Percentiles rank a stretch among this genome's conserved stretches.
These are phyloP conservation scores for Cordyceps tenuipes DNA, from an alignment of 2,329 filamentous ascomycete species.

Conservation along the genomic window DNA sequence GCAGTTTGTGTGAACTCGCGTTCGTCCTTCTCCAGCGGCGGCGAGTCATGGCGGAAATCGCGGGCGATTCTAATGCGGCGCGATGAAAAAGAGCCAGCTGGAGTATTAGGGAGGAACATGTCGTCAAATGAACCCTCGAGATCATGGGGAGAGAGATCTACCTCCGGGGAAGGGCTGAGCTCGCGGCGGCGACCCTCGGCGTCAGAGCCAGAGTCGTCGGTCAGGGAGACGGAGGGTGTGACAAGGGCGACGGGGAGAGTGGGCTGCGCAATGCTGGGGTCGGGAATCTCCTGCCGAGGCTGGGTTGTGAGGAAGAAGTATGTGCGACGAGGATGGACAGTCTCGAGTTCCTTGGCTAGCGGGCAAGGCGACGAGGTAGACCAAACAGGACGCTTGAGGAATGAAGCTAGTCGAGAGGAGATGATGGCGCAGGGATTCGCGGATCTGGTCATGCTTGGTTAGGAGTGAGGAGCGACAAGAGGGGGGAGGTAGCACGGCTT, in stretches of 20 bases:
- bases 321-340: slow-evolving; percentile 85
- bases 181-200: slow-evolving; percentile 60
- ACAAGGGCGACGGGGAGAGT: slow-evolving; percentile 45
- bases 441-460: slow-evolving; percentile 52
- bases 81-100: slow-evolving; percentile 55
- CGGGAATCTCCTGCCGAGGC: slow-evolving; percentile 71
- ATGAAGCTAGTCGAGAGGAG: slow-evolving; percentile 81
- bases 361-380: slow-evolving; percentile 73
- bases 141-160: slow-evolving; percentile 81
- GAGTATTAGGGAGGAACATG: slow-evolving; percentile 49
- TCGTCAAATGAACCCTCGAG: slow-evolving; percentile 67
- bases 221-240: slow-evolving; percentile 70
- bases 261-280: slow-evolving; percentile 24
- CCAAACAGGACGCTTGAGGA: slow-evolving; percentile 81
- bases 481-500: slow-evolving; percentile 34
- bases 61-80: slow-evolving; percentile 30
- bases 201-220: slow-evolving; percentile 49
- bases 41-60: slow-evolving; percentile 61
- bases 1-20: slow-evolving; percentile 96
- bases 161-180: slow-evolving; percentile 83
- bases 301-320: slow-evolving; percentile 95
- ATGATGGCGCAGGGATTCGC: slow-evolving; percentile 94
- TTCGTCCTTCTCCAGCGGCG: slow-evolving; percentile 88
- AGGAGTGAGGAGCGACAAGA: slow-evolving; percentile 13
- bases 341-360: slow-evolving; percentile 84